Conservation (phyloP, 2,329 filamentous ascomycete genomes). For the Aspergillus ochraceoroseus region DNA sequence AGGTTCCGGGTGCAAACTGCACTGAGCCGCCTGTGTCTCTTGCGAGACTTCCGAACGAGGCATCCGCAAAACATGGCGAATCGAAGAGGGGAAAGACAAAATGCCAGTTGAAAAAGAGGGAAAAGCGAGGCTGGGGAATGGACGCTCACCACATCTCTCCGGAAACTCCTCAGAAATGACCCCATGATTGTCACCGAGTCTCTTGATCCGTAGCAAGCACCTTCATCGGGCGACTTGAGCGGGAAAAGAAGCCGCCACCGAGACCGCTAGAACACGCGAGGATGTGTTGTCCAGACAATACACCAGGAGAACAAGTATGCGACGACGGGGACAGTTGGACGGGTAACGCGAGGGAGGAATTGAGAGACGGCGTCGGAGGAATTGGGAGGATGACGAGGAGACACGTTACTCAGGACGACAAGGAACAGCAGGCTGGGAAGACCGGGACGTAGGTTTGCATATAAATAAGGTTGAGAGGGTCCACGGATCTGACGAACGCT, state of each 20-base stretch:
- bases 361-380: constrained; percentile 6
- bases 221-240: constrained; percentile 28
- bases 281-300: constrained; percentile 12
- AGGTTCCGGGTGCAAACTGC: not conserved
- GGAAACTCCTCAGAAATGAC: constrained; percentile 40
- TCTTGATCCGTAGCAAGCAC: constrained; percentile 22
- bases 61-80: not conserved
- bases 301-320: constrained; percentile 15
- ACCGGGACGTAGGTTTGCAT: not conserved
- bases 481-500: constrained; percentile 15
- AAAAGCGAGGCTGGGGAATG: constrained; percentile 10
- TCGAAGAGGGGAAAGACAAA: too few species aligned
- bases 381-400: constrained; percentile 6
- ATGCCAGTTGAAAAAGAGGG: not conserved
- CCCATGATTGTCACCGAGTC: constrained; percentile 35
- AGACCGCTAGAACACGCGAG: constrained; percentile 18
- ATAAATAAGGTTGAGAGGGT: constrained; percentile 18
- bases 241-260: constrained; percentile 19
- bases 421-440: constrained; percentile 3
- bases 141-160: constrained; percentile 37
- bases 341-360: constrained; percentile 5
- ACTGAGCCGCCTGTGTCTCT: not conserved
- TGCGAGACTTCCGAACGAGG: not conserved
- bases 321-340: constrained; percentile 6
- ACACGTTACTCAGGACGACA: constrained; percentile 10